phyloP scores from a whole-genome alignment of 352 stramenopile genomes.

The Pythium plurisporium region DNA sequence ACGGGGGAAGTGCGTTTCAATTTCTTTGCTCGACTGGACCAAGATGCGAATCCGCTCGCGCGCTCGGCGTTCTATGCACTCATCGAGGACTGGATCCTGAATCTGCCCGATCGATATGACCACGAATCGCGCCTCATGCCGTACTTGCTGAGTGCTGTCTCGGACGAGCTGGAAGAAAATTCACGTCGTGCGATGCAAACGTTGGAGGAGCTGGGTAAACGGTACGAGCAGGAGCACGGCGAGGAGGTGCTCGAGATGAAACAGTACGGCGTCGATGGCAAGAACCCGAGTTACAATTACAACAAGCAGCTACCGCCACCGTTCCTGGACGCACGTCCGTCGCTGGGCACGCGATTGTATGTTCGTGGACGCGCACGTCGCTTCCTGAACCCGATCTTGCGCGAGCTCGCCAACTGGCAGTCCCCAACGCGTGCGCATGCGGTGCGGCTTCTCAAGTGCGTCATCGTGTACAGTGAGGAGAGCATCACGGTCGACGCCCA shows the following conservation, averaged over 20 bases:
- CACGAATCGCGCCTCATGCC: conserved; percentile 92
- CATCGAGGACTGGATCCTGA: conserved; percentile 87
- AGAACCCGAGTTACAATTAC: conserved; percentile 86
- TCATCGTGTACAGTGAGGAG: conserved; percentile 93
- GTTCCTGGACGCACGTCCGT: conserved; percentile 69
- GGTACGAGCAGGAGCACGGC: conserved; percentile 64
- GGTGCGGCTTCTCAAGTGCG: conserved; percentile 82
- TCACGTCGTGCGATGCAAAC: conserved; percentile 58
- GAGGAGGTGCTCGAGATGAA: conserved; percentile 91
- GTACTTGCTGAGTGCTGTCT: conserved; percentile 90
- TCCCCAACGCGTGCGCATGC: conserved; percentile 74
- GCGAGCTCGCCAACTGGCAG: conserved; percentile 92
- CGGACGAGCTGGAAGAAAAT: conserved; percentile 54
- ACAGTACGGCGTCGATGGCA: conserved; percentile 93
- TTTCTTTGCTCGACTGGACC: conserved; percentile 89
- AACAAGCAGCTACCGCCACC: conserved; percentile 62
- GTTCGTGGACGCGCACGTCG: conserved; percentile 85
- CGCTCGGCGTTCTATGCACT: conserved; percentile 83
- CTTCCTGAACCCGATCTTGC: conserved; percentile 88
- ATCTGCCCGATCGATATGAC: conserved; percentile 92
- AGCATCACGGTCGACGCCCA: conserved; percentile 90
- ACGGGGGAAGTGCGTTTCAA: conserved; percentile 88
- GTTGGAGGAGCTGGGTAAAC: conserved; percentile 56
- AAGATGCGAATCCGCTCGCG: conserved; percentile 82
- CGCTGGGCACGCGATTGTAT: conserved; percentile 89